Conservation (phyloP, 768 basidiomycete genomes). For the Mycena belliarum region DNA sequence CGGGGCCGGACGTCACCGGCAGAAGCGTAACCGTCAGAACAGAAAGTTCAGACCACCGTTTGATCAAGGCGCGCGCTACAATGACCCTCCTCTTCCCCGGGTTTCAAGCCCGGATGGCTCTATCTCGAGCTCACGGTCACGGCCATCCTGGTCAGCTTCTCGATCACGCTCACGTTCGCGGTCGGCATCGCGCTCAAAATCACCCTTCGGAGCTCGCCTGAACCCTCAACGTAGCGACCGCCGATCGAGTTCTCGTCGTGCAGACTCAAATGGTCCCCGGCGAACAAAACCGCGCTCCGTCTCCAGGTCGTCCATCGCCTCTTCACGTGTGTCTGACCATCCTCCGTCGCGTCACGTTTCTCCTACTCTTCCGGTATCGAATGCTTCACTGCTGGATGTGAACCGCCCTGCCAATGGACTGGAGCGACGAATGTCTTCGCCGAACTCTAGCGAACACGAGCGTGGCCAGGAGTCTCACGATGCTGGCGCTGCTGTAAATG, state of each 20-base stretch:
- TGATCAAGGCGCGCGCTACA: not conserved
- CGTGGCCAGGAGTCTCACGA: not conserved
- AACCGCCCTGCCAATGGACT: not conserved
- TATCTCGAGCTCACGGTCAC: slow-evolving; percentile 13
- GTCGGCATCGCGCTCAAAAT: slow-evolving; percentile 28
- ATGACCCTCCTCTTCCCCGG: slow-evolving; percentile 1
- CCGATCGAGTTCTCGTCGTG: slow-evolving; percentile 18
- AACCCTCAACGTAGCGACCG: not conserved
- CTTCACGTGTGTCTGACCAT: slow-evolving; percentile 46
- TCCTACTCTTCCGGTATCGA: slow-evolving; percentile 9
- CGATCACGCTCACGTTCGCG: slow-evolving; percentile 18
- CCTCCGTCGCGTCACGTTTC: slow-evolving; percentile 26
- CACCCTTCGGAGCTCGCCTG: slow-evolving; percentile 16
- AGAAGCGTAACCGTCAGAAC: slow-evolving; percentile 34
- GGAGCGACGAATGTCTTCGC: not conserved
- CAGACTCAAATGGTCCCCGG: slow-evolving; percentile 29
- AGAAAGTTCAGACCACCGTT: slow-evolving; percentile 4
- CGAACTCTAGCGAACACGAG: not conserved
- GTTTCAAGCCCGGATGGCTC: slow-evolving; percentile 6
- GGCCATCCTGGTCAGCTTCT: not conserved
- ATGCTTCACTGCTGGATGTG: not conserved
- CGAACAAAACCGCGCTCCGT: slow-evolving; percentile 44
- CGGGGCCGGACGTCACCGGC: slow-evolving; percentile 48
- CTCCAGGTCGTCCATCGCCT: slow-evolving; percentile 62
- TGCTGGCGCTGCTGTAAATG: not conserved